A percentile compares a stretch with the other conserved stretches of the same genome.
phyloP scores from a whole-genome alignment of 1,139 yeast genomes.

The Kluyveromyces marxianus region DNA sequence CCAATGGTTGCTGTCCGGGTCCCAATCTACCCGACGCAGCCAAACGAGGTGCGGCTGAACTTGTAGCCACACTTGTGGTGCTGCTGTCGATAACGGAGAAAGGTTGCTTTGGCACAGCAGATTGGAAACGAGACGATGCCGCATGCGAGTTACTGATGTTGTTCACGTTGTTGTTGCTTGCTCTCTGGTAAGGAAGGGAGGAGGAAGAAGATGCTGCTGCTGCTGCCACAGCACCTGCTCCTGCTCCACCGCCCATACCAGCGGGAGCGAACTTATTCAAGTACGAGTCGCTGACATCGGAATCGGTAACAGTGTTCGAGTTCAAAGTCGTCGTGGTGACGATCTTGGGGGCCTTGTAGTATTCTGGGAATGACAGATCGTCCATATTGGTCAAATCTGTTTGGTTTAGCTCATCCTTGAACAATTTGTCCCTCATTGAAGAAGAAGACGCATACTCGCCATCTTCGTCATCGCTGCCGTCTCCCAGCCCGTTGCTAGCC shows the following conservation, averaged over 20 bases:
- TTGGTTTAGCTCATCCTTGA: constrained; percentile 4
- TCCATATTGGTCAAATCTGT: constrained; percentile 2
- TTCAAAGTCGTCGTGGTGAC: constrained; percentile 7
- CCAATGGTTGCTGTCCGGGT: too few species aligned
- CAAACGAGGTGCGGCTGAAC: neutral
- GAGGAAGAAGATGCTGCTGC: neutral
- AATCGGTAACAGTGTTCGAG: constrained; percentile 8
- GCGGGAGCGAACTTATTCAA: neutral
- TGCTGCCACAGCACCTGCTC: neutral
- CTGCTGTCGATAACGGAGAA: constrained; percentile 5
- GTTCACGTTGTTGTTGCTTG: constrained; percentile 8
- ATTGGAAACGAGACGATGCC: neutral
- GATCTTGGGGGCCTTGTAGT: constrained; percentile 10
- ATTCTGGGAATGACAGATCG: constrained; percentile 5
- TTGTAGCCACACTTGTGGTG: neutral
- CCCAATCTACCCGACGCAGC: too few species aligned
- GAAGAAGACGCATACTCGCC: constrained; percentile 10
- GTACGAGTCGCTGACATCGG: neutral
- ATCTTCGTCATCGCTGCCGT: constrained; percentile 28
- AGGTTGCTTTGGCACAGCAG: constrained; percentile 7
- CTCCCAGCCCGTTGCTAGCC: constrained; percentile 18
- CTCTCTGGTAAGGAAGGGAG: constrained; percentile 1
- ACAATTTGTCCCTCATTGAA: constrained; percentile 4
- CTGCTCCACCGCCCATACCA: neutral
- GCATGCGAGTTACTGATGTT: too few species aligned